Base-by-base conservation (phyloP, 768 basidiomycete species). In the Rhodosporidiobolus odoratus region DNA sequence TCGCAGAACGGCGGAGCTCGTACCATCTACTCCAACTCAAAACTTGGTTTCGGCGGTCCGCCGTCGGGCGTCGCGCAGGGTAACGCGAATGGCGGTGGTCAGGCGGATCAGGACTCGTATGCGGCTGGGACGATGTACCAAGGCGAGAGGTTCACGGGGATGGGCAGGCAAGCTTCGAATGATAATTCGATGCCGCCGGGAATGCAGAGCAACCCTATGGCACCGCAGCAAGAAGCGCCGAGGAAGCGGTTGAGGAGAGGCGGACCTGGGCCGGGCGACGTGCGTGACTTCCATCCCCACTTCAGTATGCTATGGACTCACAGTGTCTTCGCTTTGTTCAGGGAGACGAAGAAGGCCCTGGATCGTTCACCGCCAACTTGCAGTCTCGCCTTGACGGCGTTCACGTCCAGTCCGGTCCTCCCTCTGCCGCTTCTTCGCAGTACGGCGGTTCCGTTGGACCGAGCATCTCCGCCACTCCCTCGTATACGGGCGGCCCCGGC, bases 371-470 rank as follows among this genome's bases (percentile, higher is more conserved):
- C n/a, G 40, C 52, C 9, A 38, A 40, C 54, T 40, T 74, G 1
- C 68, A 66, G 37, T 43, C 30, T 41, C 73, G 68, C 50, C 68
- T 74, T 58, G 65, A 45, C 9, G 68, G 43, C 40, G 65, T 74
- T 30, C 69, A 74, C 30, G 73, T 74, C 66, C 57, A 74, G 47
- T 74, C 73, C 21, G 62, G 53, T 2, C 48, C 67, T 2, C 48
- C 59, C 16, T 69, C 67, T 16, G 38, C 61, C 19, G 64, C 72
- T 0, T 62, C 64, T 5, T 69, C 67, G 4, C 48, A 57, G 2
- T 62, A 69, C 35, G 73, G 70, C 37, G 70, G 73, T 30, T 54
- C 35, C 30, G 53, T 35, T 6, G 27, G 15, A 19, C 43, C 67
- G n/a, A 58, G 59, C 35, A 43, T 65, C 53, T 64, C 68, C 2